Evolutionary conservation across 177 flowering plant species (phyloP).

Genomic region (Vitis hybrid): DNA sequence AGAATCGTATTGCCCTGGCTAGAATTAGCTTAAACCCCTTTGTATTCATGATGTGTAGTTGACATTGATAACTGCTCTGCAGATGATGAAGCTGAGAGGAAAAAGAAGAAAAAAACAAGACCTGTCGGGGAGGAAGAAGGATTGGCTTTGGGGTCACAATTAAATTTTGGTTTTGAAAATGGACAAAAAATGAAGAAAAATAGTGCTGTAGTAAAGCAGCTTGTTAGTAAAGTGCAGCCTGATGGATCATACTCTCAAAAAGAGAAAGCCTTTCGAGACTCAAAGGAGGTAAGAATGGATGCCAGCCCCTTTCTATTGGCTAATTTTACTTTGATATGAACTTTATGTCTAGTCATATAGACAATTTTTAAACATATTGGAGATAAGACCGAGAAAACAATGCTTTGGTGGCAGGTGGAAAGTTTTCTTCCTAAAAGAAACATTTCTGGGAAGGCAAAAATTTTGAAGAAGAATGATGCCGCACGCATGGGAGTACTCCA

Average conservation of each 20-base stretch:
- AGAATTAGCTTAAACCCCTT: too few species aligned
- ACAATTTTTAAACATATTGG: background rate
- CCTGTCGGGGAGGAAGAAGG: slow-evolving; percentile 28
- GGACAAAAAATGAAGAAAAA: slow-evolving; percentile 37
- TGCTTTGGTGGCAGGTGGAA: slow-evolving; percentile 46
- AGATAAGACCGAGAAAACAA: background rate
- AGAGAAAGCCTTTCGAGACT: slow-evolving; percentile 29
- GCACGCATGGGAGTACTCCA: slow-evolving; percentile 28
- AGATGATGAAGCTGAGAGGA: slow-evolving; percentile 73
- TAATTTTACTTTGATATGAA: slow-evolving; percentile 2
- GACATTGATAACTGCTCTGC: slow-evolving; percentile 9
- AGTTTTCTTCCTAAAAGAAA: slow-evolving; percentile 36
- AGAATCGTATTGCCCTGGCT: too few species aligned
- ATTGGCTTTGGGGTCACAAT: slow-evolving; percentile 21
- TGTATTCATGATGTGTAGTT: background rate
- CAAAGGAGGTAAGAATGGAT: slow-evolving; percentile 39
- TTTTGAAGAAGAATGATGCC: slow-evolving; percentile 46
- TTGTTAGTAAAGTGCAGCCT: slow-evolving; percentile 24
- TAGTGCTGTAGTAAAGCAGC: slow-evolving; percentile 28
- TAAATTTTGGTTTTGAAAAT: slow-evolving; percentile 39
- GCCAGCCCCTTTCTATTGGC: background rate
- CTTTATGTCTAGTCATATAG: background rate
- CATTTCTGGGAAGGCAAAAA: slow-evolving; percentile 42
- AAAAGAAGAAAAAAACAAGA: slow-evolving; percentile 63
- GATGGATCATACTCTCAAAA: slow-evolving; percentile 40